phyloP scores from a whole-genome alignment of 805 yeast species.

The Komagataella populi region DNA sequence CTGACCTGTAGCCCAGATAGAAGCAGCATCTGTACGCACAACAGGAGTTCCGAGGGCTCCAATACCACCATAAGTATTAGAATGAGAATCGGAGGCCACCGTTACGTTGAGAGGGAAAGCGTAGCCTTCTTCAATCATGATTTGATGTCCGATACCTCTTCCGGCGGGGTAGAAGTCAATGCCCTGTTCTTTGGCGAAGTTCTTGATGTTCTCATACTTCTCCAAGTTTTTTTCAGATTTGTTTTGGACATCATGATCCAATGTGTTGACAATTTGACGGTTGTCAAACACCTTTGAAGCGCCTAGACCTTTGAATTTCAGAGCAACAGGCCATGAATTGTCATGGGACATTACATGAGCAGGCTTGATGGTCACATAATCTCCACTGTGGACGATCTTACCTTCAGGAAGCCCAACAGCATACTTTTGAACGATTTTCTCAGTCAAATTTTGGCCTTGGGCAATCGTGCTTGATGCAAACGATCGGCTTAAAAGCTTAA shows the following conservation, averaged over 20 bases:
- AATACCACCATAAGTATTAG: conserved; percentile 95
- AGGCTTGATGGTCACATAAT: conserved; percentile 88
- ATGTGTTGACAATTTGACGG: conserved; percentile 87
- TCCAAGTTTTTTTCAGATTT: conserved; percentile 76
- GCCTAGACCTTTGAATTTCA: conserved; percentile 91
- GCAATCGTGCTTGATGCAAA: not conserved
- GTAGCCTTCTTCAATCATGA: conserved; percentile 98
- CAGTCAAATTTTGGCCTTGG: conserved; percentile 78
- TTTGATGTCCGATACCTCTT: conserved; percentile 97
- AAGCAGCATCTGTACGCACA: conserved; percentile 97
- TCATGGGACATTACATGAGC: conserved; percentile 99
- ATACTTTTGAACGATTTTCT: conserved; percentile 86
- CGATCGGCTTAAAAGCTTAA: not conserved
- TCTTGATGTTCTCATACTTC: conserved; percentile 79
- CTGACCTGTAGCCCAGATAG: conserved; percentile 99
- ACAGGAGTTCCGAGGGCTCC: conserved; percentile 95
- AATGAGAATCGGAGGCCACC: conserved; percentile 96
- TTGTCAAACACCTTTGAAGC: conserved; percentile 74
- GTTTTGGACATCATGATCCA: conserved; percentile 97
- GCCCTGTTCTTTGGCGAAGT: conserved; percentile 82
- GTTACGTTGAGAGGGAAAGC: conserved; percentile 90
- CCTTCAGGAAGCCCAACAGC: conserved; percentile 76
- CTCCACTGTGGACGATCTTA: conserved; percentile 76
- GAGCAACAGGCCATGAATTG: conserved; percentile 98
- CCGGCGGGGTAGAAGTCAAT: conserved; percentile 98